Percentiles rank a stretch among this genome's conserved stretches.
Evolutionary conservation across 495 filamentous ascomycete genomes (phyloP).

Genomic region (Neurospora sp.): DNA sequence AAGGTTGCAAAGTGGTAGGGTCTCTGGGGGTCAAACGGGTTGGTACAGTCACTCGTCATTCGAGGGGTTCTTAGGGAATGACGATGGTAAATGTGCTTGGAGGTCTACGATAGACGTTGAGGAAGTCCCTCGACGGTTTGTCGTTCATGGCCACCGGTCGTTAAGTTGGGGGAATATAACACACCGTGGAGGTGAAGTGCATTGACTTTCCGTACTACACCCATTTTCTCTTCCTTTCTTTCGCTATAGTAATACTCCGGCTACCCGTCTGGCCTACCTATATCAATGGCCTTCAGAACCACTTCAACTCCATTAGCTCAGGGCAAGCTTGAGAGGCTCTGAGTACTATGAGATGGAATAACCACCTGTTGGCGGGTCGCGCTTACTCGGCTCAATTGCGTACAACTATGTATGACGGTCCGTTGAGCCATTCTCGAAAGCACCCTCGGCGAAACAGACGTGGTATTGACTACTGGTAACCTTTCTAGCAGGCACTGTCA

Average conservation of each 20-base stretch:
- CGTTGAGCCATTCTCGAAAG: not conserved
- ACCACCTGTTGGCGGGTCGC: not conserved
- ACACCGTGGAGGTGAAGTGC: not conserved
- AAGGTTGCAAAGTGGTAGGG: not conserved
- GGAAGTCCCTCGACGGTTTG: not conserved
- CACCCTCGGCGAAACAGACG: not conserved
- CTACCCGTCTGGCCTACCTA: not conserved
- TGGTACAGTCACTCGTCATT: not conserved
- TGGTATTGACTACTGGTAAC: not conserved
- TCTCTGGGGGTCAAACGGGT: not conserved
- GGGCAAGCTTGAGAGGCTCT: not conserved
- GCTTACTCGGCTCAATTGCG: no score
- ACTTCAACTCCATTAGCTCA: not conserved
- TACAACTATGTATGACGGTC: not conserved
- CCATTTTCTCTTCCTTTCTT: no score
- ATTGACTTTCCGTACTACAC: no score
- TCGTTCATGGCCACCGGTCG: not conserved
- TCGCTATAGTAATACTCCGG: not conserved
- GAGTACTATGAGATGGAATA: not conserved
- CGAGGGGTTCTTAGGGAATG: not conserved
- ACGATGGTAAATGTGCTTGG: not conserved
- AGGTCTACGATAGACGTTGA: not conserved
- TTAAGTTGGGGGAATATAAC: not conserved
- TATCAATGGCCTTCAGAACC: not conserved
- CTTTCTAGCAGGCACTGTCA: not conserved